Evolutionary conservation across 139 green algal species (phyloP).

Genomic region (Zygnema circumcarinatum): DNA sequence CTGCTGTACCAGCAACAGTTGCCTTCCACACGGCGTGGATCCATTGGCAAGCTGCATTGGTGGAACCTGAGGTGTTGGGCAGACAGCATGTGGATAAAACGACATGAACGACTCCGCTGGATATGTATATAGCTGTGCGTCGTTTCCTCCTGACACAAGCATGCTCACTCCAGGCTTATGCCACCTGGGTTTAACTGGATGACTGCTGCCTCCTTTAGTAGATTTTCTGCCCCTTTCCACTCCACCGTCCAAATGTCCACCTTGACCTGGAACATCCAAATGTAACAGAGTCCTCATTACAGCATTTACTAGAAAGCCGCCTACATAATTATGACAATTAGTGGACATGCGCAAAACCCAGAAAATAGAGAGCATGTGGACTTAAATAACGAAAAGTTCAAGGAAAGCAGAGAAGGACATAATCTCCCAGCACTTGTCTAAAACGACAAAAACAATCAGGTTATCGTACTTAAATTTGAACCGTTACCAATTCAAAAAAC

Average conservation of each 20-base stretch:
- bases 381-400: no score
- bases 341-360: no score
- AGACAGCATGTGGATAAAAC: constrained; percentile 65
- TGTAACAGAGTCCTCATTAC: no score
- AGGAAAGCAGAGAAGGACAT: no score
- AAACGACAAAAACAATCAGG: no score
- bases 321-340: no score
- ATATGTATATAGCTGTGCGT: constrained; percentile 77
- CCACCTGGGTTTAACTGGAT: not conserved
- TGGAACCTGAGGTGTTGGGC: constrained; percentile 75
- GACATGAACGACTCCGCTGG: constrained; percentile 65
- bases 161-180: constrained; percentile 34
- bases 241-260: not conserved
- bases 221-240: not conserved
- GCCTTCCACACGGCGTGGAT: not conserved
- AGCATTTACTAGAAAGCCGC: no score
- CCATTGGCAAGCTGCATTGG: constrained; percentile 63
- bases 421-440: no score
- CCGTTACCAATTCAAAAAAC: no score
- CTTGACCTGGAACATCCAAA: no score
- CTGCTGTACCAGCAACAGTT: constrained; percentile 68
- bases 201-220: not conserved
- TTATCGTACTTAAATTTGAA: no score
- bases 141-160: constrained; percentile 81
- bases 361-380: no score